These are phyloP conservation scores for Hymenoscyphus repandus DNA, from an alignment of 2,329 filamentous ascomycete species.

Conservation along the genomic window DNA sequence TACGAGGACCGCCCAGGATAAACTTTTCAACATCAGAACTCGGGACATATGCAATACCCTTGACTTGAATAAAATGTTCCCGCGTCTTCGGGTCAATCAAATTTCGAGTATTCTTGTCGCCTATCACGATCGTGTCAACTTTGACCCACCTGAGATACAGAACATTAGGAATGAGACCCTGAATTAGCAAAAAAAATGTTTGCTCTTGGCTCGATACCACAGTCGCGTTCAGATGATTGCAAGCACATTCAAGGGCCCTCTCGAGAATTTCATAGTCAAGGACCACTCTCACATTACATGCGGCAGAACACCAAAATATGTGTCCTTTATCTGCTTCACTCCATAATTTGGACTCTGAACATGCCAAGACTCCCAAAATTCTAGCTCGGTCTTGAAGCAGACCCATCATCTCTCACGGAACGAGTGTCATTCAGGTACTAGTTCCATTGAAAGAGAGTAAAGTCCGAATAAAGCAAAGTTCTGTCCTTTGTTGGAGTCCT, in stretches of 20 bases:
- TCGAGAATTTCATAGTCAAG: neutral
- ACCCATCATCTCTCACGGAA: no score
- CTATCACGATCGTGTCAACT: slow-evolving; percentile 39
- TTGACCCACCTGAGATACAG: slow-evolving; percentile 34
- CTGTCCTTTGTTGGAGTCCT: neutral
- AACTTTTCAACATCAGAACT: slow-evolving; percentile 4
- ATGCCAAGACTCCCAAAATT: neutral
- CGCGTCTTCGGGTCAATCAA: slow-evolving; percentile 44
- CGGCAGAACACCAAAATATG: no score
- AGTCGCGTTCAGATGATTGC: slow-evolving; percentile 5
- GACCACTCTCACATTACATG: neutral
- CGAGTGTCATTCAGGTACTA: no score
- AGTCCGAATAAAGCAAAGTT: no score
- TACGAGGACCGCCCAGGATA: neutral
- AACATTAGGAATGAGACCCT: slow-evolving; percentile 33
- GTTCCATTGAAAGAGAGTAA: no score
- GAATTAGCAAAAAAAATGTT: slow-evolving; percentile 39
- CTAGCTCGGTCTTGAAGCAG: no score
- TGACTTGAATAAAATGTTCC: slow-evolving; percentile 32
- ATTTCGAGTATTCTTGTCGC: slow-evolving; percentile 45
- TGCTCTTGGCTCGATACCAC: slow-evolving; percentile 5
- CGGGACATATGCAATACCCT: neutral
- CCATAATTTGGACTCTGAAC: neutral
- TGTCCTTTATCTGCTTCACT: neutral
- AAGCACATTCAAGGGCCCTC: slow-evolving; percentile 1